phyloP scores from a whole-genome alignment of 169 alveolate species.

The Plasmodium coatneyi region DNA sequence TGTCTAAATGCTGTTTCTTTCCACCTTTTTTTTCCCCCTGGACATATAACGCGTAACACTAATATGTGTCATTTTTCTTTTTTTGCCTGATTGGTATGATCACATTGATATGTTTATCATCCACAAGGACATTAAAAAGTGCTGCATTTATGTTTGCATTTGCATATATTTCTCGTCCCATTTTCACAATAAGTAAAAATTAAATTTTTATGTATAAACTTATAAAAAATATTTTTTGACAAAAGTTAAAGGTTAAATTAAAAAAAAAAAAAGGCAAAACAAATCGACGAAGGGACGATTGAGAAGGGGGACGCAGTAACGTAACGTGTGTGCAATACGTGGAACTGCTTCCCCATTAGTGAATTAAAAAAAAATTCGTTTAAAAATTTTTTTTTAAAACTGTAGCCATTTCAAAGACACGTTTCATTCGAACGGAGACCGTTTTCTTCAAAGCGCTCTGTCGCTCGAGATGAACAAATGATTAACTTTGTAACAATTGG shows the following conservation, averaged over 20 bases:
- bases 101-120: neutral
- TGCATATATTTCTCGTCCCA: neutral
- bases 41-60: neutral
- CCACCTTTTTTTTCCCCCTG: neutral
- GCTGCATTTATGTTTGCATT: neutral
- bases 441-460: neutral
- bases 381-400: neutral
- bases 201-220: neutral
- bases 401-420: neutral
- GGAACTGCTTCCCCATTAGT: neutral
- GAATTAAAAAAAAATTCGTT: neutral
- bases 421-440: neutral
- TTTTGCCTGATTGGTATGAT: neutral
- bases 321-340: neutral
- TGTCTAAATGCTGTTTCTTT: neutral
- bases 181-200: neutral
- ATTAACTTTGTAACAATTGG: neutral
- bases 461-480: neutral
- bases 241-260: neutral
- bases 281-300: neutral
- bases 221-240: neutral
- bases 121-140: neutral
- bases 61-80: neutral
- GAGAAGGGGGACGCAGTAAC: neutral
- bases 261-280: neutral